phyloP scores from a whole-genome alignment of 257 asterid genomes.

The Solanum bulbocastanum region DNA sequence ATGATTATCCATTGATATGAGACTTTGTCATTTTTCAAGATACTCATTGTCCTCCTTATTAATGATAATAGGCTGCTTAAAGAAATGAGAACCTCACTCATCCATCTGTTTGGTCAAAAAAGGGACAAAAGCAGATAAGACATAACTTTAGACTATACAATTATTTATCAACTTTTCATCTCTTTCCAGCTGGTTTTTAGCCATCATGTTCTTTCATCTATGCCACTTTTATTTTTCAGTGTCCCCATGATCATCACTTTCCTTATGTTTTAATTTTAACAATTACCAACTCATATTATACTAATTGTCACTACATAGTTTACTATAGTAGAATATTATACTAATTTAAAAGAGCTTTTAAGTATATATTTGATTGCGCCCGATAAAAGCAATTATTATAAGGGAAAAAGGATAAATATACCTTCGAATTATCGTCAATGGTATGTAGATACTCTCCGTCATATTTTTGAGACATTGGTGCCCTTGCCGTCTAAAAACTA shows the following conservation, averaged over 20 bases:
- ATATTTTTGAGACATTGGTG: too few relatives aligned
- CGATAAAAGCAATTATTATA: background rate
- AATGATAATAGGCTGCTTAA: background rate
- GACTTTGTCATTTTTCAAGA: too few relatives aligned
- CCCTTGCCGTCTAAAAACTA: too few relatives aligned
- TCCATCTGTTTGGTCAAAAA: background rate
- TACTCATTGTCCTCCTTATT: background rate
- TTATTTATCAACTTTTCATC: background rate
- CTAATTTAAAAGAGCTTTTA: background rate
- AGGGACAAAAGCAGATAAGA: background rate
- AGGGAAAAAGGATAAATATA: too few relatives aligned
- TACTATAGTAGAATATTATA: background rate
- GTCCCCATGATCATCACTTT: background rate
- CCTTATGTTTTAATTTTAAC: background rate
- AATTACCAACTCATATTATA: background rate
- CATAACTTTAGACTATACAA: background rate
- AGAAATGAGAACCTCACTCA: background rate
- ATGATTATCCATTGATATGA: too few relatives aligned
- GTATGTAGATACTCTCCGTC: too few relatives aligned
- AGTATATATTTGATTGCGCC: background rate
- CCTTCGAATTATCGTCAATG: too few relatives aligned
- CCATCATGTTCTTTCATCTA: background rate
- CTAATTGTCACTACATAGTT: background rate
- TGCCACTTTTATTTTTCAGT: background rate
- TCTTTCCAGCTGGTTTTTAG: background rate